Conservation (phyloP, 345 rosid species). For the Camelina laxa region DNA sequence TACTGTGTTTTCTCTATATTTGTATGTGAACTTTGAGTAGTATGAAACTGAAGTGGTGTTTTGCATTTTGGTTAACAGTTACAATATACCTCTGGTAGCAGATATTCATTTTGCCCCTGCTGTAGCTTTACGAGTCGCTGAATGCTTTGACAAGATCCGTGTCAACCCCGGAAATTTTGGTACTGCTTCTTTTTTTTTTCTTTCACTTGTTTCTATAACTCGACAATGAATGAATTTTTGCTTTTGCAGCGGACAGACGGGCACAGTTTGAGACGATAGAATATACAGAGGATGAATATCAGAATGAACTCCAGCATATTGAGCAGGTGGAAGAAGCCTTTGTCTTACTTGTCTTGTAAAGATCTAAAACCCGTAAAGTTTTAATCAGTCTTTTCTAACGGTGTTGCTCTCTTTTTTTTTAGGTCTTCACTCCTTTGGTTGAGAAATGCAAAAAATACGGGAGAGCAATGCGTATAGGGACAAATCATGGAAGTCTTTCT, state of each 20-base stretch:
- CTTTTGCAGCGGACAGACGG: slow-evolving; percentile 84
- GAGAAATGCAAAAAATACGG: slow-evolving; percentile 97
- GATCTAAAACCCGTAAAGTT: slow-evolving; percentile 3
- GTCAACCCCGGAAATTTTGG: slow-evolving; percentile 99
- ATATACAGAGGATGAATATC: slow-evolving; percentile 94
- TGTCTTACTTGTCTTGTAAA: slow-evolving; percentile 10
- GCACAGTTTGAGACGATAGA: slow-evolving; percentile 92
- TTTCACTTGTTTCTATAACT: slow-evolving; percentile 30
- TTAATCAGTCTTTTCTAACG: background rate
- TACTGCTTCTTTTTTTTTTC: slow-evolving; percentile 31
- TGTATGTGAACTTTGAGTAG: slow-evolving; percentile 4
- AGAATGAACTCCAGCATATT: slow-evolving; percentile 92
- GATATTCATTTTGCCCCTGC: slow-evolving; percentile 98
- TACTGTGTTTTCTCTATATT: slow-evolving; percentile 12
- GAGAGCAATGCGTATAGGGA: slow-evolving; percentile 99
- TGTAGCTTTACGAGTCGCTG: slow-evolving; percentile 86
- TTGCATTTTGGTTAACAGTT: slow-evolving; percentile 59
- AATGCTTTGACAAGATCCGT: slow-evolving; percentile 97
- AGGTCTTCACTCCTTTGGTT: slow-evolving; percentile 97
- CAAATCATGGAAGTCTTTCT: slow-evolving; percentile 99
- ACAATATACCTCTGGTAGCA: slow-evolving; percentile 94
- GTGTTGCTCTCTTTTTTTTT: slow-evolving; percentile 23
- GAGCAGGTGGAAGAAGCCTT: slow-evolving; percentile 64
- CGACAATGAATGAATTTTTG: slow-evolving; percentile 12
- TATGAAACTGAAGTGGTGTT: slow-evolving; percentile 26